These are phyloP conservation scores for Hyparrhenia diplandra DNA, from an alignment of 176 grass and related monocot species.

Conservation along the genomic window DNA sequence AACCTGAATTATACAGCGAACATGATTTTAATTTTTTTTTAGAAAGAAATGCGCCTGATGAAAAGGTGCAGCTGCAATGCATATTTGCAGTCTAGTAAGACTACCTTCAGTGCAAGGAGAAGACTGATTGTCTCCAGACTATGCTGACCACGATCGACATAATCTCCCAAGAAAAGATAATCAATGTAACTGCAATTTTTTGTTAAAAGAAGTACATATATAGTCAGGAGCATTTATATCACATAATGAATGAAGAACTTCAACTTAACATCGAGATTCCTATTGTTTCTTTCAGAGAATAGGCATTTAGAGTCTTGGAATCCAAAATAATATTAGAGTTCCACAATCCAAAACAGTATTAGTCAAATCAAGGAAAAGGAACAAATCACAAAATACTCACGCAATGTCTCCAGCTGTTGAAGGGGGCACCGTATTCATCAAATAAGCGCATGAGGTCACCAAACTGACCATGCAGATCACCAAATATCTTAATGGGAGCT, in stretches of 20 bases:
- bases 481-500: slow-evolving; percentile 98
- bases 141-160: slow-evolving; percentile 98
- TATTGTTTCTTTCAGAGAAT: not conserved
- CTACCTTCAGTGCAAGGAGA: slow-evolving; percentile 97
- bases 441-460: slow-evolving; percentile 98
- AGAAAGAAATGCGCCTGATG: not conserved
- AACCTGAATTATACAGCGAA: slow-evolving; percentile 51
- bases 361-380: not conserved
- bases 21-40: not conserved
- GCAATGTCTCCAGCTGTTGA: slow-evolving; percentile 96
- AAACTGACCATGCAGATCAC: slow-evolving; percentile 99
- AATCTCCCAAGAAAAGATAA: slow-evolving; percentile 99
- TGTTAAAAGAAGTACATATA: not conserved
- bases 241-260: not conserved
- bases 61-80: not conserved
- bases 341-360: not conserved
- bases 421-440: slow-evolving; percentile 97
- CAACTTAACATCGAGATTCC: not conserved
- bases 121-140: slow-evolving; percentile 98
- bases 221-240: not conserved
- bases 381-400: slow-evolving; percentile 49
- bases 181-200: slow-evolving; percentile 76
- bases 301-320: not conserved
- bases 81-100: not conserved
- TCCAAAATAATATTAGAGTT: slow-evolving; percentile 1